Evolutionary conservation across 108 stramenopile species (phyloP).

Genomic region (Cyclostephanos tholiformis): DNA sequence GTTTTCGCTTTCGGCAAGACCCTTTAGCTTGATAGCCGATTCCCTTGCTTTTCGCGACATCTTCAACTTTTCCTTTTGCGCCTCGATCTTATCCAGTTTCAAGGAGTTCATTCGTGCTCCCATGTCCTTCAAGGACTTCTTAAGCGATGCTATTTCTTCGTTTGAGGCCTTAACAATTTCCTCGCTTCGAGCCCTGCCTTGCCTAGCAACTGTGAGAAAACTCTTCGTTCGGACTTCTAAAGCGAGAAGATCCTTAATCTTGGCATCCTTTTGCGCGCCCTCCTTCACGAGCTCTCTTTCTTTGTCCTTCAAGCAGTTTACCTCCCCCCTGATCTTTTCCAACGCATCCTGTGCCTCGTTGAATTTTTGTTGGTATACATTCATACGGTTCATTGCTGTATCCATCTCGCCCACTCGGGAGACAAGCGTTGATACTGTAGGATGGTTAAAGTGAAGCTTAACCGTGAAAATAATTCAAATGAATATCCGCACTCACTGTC

Average conservation of each 20-base stretch:
- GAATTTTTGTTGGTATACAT: slow-evolving; percentile 23
- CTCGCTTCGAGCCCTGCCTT: slow-evolving; percentile 36
- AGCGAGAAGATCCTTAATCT: slow-evolving; percentile 18
- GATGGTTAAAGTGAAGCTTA: not conserved
- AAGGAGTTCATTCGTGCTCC: slow-evolving; percentile 19
- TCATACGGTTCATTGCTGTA: slow-evolving; percentile 7
- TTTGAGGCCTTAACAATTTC: slow-evolving; percentile 12
- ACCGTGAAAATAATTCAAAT: not conserved
- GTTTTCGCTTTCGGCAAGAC: slow-evolving; percentile 10
- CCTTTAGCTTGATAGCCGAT: slow-evolving; percentile 30
- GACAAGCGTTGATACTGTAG: slow-evolving; percentile 17
- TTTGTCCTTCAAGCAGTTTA: slow-evolving; percentile 27
- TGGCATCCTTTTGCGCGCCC: slow-evolving; percentile 20
- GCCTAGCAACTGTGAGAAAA: slow-evolving; percentile 28
- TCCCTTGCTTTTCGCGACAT: slow-evolving; percentile 22
- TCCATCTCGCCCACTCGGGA: slow-evolving; percentile 33
- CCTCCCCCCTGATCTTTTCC: slow-evolving; percentile 14
- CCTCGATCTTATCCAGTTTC: slow-evolving; percentile 21
- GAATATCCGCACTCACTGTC: slow-evolving; percentile 2
- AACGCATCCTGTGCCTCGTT: slow-evolving; percentile 10
- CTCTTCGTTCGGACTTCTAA: slow-evolving; percentile 25
- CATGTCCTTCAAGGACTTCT: slow-evolving; percentile 27
- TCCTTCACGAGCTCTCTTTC: slow-evolving; percentile 5
- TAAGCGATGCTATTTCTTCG: slow-evolving; percentile 12
- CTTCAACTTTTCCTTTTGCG: slow-evolving; percentile 30